Base-by-base conservation (phyloP, 768 basidiomycete genomes). In the Leucosporidium yakuticum region DNA sequence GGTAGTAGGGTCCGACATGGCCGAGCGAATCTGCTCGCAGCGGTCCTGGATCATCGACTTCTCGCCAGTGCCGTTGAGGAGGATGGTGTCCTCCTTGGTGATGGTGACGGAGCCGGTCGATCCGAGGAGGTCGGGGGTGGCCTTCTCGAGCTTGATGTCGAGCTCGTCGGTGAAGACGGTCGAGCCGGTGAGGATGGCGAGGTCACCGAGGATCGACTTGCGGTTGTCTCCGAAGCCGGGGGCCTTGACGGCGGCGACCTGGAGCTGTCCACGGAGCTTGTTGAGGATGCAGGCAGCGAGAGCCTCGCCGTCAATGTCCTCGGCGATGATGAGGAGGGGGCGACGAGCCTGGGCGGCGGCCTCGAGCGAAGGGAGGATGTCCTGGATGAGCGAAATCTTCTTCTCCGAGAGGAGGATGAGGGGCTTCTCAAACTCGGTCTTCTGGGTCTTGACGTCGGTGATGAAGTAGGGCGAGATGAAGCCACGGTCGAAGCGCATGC, bases 191-290 rank as follows among this genome's bases (percentile, higher is more conserved):
- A 98, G 87, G 81, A 98, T 96, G 63, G 91, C 92, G 60, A 98
- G 85, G 77, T 97, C 94, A 67, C 95, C 95, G 63, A 98, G 88
- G 81, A 97, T 90, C 64, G 88, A 90, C 83, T 98, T 99, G 81
- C 95, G 88, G 86, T 98, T 99, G 82, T 98, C 95, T 76, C 95
- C 95, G 79, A 99, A 98, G 61, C 95, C 91, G 62, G 95, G 95
- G 23, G 95, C 94, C 83, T 99, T 97, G 81, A 98, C 86, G 58
- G 92, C 94, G 59, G 82, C 87, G 70, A 98, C 95, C 77, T 89
- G 87, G 65, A 99, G 87, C 79, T 97, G 95, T 44, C 95, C 95
- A 73, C 95, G 91, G 69, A 99, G 89, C 84, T 97, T 98, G 90
- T 99, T 98, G 79, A 97, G 86, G 77, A 98, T 94, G 78, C 91